These are phyloP conservation scores for Mariannaea elegans DNA, from an alignment of 2,329 filamentous ascomycete species.

Conservation along the genomic window DNA sequence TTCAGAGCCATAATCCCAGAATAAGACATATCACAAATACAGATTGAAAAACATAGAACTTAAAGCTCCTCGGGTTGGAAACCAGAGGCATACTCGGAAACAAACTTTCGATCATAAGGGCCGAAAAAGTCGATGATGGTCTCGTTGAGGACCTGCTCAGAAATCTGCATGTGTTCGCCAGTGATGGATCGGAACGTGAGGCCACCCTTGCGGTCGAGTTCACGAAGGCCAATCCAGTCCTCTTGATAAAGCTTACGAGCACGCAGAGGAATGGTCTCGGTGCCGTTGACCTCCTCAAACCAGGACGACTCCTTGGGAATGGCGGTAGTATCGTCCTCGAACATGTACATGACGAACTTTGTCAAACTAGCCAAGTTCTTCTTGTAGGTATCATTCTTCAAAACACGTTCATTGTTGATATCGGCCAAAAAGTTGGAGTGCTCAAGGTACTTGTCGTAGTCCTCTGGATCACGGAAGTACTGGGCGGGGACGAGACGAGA, in stretches of 20 bases:
- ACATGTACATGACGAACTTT: conserved; percentile 89
- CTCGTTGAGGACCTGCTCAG: conserved; percentile 69
- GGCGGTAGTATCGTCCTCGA: conserved; percentile 84
- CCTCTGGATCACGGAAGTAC: conserved; percentile 80
- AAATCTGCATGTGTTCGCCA: conserved; percentile 86
- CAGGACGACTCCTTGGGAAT: conserved; percentile 90
- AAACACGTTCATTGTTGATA: conserved; percentile 87
- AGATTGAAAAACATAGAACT: conserved; percentile 22
- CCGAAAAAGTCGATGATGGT: conserved; percentile 76
- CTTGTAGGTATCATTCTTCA: conserved; percentile 80
- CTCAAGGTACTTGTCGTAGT: conserved; percentile 76
- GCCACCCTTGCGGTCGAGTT: conserved; percentile 80
- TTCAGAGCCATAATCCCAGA: conserved; percentile 11
- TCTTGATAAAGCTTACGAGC: conserved; percentile 81
- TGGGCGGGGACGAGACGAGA: conserved; percentile 86
- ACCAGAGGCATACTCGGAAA: conserved; percentile 29
- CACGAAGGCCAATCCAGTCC: conserved; percentile 90
- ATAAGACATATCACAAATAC: conserved; percentile 20
- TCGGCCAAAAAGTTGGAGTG: conserved; percentile 91
- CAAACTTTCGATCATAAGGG: conserved; percentile 53
- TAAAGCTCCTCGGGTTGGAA: conserved; percentile 50
- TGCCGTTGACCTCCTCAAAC: conserved; percentile 87
- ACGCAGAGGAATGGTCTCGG: conserved; percentile 71
- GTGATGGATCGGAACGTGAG: conserved; percentile 77
- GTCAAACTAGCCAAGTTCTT: conserved; percentile 74